A percentile compares a stretch with the other conserved stretches of the same genome.
These are phyloP conservation scores for Pleurotus tuber-regium DNA, from an alignment of 768 basidiomycete genomes.

Conservation along the genomic window DNA sequence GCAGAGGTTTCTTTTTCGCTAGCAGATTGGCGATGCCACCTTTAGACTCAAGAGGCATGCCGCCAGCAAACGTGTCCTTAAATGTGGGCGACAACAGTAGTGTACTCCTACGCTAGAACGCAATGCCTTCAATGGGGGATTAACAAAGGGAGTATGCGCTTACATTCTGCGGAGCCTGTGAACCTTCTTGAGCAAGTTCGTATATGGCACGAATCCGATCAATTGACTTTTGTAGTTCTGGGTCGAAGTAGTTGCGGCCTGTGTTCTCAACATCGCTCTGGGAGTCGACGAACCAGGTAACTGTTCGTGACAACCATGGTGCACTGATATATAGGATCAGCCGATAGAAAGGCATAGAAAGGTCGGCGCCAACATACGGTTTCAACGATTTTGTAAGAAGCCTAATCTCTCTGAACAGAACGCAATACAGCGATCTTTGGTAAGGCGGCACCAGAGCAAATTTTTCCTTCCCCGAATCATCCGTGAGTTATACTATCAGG, in stretches of 20 bases:
- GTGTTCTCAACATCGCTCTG: conserved; percentile 29
- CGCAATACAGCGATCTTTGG: conserved; percentile 57
- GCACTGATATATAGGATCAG: conserved; percentile 27
- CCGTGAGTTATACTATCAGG: too few relatives aligned
- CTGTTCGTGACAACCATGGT: conserved; percentile 42
- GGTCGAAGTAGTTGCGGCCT: conserved; percentile 35
- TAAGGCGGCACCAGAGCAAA: conserved; percentile 46
- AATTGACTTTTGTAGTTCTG: conserved; percentile 40
- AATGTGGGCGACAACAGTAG: conserved; percentile 30
- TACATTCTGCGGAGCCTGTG: conserved; percentile 45
- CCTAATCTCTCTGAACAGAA: conserved; percentile 64
- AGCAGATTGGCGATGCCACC: conserved; percentile 27
- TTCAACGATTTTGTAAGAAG: conserved; percentile 62
- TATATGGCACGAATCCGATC: conserved; percentile 50
- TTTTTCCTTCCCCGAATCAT: conserved; percentile 45
- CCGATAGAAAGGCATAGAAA: not conserved
- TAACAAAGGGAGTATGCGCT: conserved; percentile 17
- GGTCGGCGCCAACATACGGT: conserved; percentile 49
- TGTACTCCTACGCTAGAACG: conserved; percentile 40
- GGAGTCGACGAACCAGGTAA: conserved; percentile 43
- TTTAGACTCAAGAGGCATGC: conserved; percentile 27
- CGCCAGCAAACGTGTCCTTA: conserved; percentile 17
- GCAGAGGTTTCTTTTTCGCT: conserved; percentile 30
- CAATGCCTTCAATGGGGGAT: conserved; percentile 14
- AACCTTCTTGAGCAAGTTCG: conserved; percentile 43